Evolutionary conservation across 1,139 yeast species (phyloP).

Genomic region (Pichia sp.): DNA sequence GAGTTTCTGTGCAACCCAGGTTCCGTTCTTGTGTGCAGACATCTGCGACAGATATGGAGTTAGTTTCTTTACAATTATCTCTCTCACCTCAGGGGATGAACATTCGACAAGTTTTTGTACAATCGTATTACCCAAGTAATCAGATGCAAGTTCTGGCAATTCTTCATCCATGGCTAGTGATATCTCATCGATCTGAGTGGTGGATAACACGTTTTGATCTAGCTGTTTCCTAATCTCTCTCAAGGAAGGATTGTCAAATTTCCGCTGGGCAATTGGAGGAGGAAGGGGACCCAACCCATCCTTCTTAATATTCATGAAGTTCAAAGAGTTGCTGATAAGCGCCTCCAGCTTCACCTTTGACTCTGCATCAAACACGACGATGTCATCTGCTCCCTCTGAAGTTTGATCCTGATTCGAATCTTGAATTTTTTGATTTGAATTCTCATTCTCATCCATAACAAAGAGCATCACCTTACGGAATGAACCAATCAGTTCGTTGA

Average conservation of each 20-base stretch:
- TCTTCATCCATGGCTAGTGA: conserved; percentile 84
- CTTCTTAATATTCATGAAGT: conserved; percentile 31
- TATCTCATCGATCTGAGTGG: conserved; percentile 68
- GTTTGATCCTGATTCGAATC: too few relatives aligned
- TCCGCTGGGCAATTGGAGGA: conserved; percentile 46
- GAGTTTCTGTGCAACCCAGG: conserved; percentile 98
- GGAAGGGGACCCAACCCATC: conserved; percentile 62
- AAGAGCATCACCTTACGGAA: too few relatives aligned
- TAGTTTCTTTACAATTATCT: conserved; percentile 69
- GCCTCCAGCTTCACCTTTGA: too few relatives aligned
- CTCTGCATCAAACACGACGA: too few relatives aligned
- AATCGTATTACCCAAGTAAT: conserved; percentile 91
- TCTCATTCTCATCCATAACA: too few relatives aligned
- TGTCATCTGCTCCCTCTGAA: too few relatives aligned
- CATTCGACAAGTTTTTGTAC: conserved; percentile 60
- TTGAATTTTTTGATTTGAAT: too few relatives aligned
- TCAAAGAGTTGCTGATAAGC: conserved; percentile 32
- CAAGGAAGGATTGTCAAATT: conserved; percentile 82
- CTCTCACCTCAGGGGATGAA: conserved; percentile 33
- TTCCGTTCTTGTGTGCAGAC: conserved; percentile 95
- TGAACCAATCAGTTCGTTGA: too few relatives aligned
- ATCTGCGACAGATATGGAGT: conserved; percentile 81
- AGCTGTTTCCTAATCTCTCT: conserved; percentile 47
- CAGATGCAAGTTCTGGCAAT: conserved; percentile 85
- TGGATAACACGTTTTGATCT: conserved; percentile 35